Base-by-base conservation (phyloP, 192 early-diverging fungal genomes). In the Podila epicladia region DNA sequence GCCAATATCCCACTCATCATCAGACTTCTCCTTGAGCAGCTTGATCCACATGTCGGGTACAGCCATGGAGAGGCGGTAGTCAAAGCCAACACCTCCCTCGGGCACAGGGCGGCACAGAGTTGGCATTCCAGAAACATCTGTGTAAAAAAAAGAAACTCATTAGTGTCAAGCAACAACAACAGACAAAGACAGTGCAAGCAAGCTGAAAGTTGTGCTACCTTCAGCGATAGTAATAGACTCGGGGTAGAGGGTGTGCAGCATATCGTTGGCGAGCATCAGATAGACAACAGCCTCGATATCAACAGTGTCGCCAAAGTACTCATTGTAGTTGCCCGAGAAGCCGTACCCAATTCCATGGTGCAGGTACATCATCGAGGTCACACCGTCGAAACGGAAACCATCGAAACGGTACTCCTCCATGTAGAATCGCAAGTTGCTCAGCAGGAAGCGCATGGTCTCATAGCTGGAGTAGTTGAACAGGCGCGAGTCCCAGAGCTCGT, bases 21-120 rank as follows among this genome's bases (percentile, higher is more conserved):
- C 97, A 15, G 74, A 76, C 75, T 89, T 85, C 82, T 99, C 96
- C 82, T 99, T 99, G 58, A 99, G 84, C 68, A 97, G 64, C 86
- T 98, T 99, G 89, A 99, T 99, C 97, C 97, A 99, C 94, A 96
- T 99, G 84, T 99, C 97, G 2, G 97, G 97, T 33, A 98, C 85
- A 33, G 97, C 95, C 97, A 99, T 99, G 1, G 91, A 93, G 28
- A 99, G 87, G 32, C 97, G 93, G 82, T 98, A 99, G 84, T 99
- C 97, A 77, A 99, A 99, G 0, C 97, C 97, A 32, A 97, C 85
- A 37, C 97, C 97, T 62, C 97, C 97, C 82, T 99, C 97, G 2
- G 67, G 64, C 0, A 95, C 91, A 15, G 94, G 87, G 22, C 95
- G 88, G 83, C 97, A 96, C 49, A 98, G 87, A 26, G 94, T 94